These are phyloP conservation scores for Bocquillonia castaneifolia DNA, from an alignment of 441 rosid genomes.

Conservation along the genomic window DNA sequence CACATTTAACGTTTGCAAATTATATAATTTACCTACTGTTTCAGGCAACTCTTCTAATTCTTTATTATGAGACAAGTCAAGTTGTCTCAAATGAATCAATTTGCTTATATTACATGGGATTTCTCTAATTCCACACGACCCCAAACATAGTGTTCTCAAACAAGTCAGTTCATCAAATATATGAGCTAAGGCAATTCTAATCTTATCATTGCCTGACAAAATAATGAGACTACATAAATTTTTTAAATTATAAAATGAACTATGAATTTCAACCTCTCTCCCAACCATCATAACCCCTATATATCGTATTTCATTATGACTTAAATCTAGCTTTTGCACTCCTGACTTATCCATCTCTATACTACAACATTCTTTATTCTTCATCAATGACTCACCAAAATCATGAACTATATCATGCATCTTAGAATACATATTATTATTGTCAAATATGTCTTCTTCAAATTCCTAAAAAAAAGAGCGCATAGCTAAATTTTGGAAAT, in stretches of 20 bases:
- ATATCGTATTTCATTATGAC: not conserved
- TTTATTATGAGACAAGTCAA: not conserved
- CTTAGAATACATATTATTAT: not conserved
- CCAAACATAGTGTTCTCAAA: not conserved
- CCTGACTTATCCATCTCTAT: too few species aligned
- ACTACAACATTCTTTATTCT: not conserved
- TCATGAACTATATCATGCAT: slow-evolving; percentile 4
- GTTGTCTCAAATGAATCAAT: not conserved
- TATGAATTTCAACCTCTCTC: not conserved
- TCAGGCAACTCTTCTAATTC: slow-evolving; percentile 1
- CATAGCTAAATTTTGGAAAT: not conserved
- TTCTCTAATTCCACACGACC: not conserved
- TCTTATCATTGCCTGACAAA: too few species aligned
- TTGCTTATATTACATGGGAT: not conserved
- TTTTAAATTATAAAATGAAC: not conserved
- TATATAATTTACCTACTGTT: not conserved
- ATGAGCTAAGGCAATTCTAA: not conserved
- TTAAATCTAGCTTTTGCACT: not conserved
- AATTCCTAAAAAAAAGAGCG: not conserved
- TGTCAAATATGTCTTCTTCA: not conserved
- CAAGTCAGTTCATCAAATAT: not conserved
- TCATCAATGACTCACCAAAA: not conserved
- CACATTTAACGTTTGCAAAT: slow-evolving; percentile 1
- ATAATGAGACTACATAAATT: not conserved
- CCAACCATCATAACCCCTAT: not conserved